These are phyloP conservation scores for Zygnema circumcarinatum DNA, from an alignment of 139 green algal genomes.

Conservation along the genomic window DNA sequence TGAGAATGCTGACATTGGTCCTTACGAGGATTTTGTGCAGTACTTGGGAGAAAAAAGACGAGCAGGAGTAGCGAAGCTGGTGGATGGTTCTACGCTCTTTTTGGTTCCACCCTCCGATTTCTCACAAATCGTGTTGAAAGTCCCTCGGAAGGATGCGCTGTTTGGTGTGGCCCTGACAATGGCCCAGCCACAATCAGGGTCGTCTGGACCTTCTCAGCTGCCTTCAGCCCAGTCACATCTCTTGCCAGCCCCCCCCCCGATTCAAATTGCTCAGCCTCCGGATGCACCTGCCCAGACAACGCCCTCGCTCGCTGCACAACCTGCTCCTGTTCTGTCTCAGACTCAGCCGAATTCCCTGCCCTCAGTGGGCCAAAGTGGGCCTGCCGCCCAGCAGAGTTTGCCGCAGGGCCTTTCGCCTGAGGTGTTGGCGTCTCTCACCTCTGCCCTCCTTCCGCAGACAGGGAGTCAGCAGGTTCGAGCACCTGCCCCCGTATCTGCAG, in stretches of 20 bases:
- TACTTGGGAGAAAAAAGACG: conserved; percentile 59
- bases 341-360: too few species aligned
- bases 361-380: neutral
- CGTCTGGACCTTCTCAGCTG: neutral
- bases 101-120: conserved; percentile 60
- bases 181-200: neutral
- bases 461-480: neutral
- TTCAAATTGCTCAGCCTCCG: conserved; percentile 4
- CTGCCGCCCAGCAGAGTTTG: conserved; percentile 7
- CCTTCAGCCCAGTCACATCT: neutral
- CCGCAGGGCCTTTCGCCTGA: conserved; percentile 32
- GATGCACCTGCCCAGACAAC: neutral
- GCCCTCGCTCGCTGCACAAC: too few species aligned
- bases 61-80: conserved; percentile 49
- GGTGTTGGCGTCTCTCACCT: conserved; percentile 25
- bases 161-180: conserved; percentile 50
- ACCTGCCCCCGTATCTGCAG: neutral
- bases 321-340: neutral
- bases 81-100: conserved; percentile 53
- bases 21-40: conserved; percentile 61
- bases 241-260: neutral
- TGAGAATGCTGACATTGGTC: conserved; percentile 24
- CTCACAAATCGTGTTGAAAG: conserved; percentile 45
- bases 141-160: conserved; percentile 38
- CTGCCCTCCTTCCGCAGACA: conserved; percentile 32